Evolutionary conservation across 2,329 filamentous ascomycete genomes (phyloP).

Genomic region (Penicillium oxalicum): DNA sequence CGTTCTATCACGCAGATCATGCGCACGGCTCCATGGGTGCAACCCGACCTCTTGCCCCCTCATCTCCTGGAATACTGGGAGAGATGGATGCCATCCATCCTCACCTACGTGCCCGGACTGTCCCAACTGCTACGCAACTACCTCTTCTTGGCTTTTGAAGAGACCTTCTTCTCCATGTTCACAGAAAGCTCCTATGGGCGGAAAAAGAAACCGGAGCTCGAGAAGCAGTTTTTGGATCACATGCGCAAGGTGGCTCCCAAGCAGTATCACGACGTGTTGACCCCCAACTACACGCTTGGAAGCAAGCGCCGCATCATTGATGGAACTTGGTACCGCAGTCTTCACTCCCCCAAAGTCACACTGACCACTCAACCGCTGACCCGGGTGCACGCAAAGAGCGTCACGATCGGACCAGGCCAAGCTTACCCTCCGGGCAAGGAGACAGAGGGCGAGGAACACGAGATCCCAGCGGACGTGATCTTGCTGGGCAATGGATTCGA

Average conservation of each 20-base stretch:
- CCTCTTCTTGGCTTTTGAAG: slow-evolving; percentile 35
- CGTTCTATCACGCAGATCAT: slow-evolving; percentile 56
- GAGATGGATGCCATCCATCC: slow-evolving; percentile 43
- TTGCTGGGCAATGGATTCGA: slow-evolving; percentile 58
- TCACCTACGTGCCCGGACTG: slow-evolving; percentile 48
- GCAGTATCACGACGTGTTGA: slow-evolving; percentile 57
- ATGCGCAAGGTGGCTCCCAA: slow-evolving; percentile 49
- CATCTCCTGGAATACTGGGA: slow-evolving; percentile 40
- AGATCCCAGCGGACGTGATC: slow-evolving; percentile 54
- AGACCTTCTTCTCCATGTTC: slow-evolving; percentile 15
- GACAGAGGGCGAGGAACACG: slow-evolving; percentile 31
- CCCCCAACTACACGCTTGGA: slow-evolving; percentile 57
- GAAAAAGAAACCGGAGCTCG: slow-evolving; percentile 34
- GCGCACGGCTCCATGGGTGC: slow-evolving; percentile 54
- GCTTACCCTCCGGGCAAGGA: slow-evolving; percentile 37
- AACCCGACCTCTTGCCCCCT: slow-evolving; percentile 37
- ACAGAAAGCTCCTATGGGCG: slow-evolving; percentile 28
- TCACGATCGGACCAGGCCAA: slow-evolving; percentile 48
- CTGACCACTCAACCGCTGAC: slow-evolving; percentile 48
- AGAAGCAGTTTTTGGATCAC: slow-evolving; percentile 41
- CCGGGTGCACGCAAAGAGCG: slow-evolving; percentile 45
- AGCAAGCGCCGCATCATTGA: slow-evolving; percentile 62
- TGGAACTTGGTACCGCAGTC: slow-evolving; percentile 48
- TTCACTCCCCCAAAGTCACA: slow-evolving; percentile 50
- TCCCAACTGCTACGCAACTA: slow-evolving; percentile 42